phyloP scores from a whole-genome alignment of 192 early-diverging fungal genomes.

The Backusella australiensis region DNA sequence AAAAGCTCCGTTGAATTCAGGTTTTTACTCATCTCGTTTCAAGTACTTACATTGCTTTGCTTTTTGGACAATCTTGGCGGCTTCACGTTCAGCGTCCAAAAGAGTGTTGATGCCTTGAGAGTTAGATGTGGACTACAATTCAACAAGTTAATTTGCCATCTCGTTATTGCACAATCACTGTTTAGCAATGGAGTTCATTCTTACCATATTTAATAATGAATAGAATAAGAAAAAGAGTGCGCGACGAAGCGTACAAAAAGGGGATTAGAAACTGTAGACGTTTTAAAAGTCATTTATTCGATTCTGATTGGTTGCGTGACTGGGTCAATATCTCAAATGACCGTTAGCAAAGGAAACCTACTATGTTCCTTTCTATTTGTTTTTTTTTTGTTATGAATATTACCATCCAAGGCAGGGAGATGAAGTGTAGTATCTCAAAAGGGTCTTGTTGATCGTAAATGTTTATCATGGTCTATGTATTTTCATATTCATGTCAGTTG shows the following conservation, averaged over 20 bases:
- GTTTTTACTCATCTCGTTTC: not conserved
- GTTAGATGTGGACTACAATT: slow-evolving; percentile 48
- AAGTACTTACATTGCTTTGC: slow-evolving; percentile 77
- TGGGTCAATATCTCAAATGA: not conserved
- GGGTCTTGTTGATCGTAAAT: no score
- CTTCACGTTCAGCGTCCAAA: slow-evolving; percentile 96
- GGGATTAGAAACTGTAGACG: not conserved
- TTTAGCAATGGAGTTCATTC: not conserved
- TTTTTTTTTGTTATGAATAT: not conserved
- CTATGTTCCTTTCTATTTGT: no score
- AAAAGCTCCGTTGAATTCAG: not conserved
- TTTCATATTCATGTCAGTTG: no score
- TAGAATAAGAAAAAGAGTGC: not conserved
- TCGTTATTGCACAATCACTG: not conserved
- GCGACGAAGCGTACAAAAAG: not conserved
- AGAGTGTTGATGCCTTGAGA: slow-evolving; percentile 94
- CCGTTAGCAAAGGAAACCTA: not conserved
- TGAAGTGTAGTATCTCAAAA: not conserved
- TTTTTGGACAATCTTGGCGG: slow-evolving; percentile 89
- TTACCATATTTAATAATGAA: not conserved
- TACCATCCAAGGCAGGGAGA: not conserved
- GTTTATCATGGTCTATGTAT: no score
- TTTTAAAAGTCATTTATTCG: slow-evolving; percentile 1
- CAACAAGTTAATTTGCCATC: not conserved
- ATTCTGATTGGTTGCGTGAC: slow-evolving; percentile 2